Evolutionary conservation across 2,329 filamentous ascomycete species (phyloP), one percentile per base, ranked within the genome.

Genomic region (Pestalotiopsis fici): DNA sequence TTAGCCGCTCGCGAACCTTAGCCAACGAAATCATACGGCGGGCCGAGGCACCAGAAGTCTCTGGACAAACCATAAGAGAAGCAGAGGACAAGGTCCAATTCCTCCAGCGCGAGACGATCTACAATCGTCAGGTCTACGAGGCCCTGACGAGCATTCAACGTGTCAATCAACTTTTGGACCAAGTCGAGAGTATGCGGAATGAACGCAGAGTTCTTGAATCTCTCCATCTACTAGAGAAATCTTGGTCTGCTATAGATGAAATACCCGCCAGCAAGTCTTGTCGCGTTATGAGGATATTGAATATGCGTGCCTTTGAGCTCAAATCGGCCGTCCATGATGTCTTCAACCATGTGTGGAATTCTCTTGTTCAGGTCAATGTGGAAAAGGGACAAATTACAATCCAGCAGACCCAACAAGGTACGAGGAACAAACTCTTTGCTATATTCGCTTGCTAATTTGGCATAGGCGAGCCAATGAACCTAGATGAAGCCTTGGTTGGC

Each of bases 1-100:
- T 98, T 71, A 89, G 93, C 74, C 88, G 89, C 59, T 95, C 94
- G 27, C 91, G 93, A 74, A 86, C 88, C 18, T 90, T 94, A 43
- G 94, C 95, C 25, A 90, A 90, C 74, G 90, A 94, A 67, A 97
- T 98, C 67, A 87, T 95, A 4, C 87, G 90, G 57, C 88, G 94
- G 74, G 91, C 94, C 64, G 91, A 95, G 74, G 88, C 84, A 2
- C 86, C 86, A 1, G 83, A 83, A 62, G 79, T 84, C 1, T 86
- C 85, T 0, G 88, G 87, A 3, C 82, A 86, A 70, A 78, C 83
- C 1, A 83, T 87, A 47, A 76, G 83, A 35, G 83, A 88, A 60
- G 86, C 86, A 9, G 85, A 87, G 65, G 82, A 83, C 25, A 87
- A 85, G 72, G 83, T 85, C 11, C 80, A 82, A n/a, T 90, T 91